Evolutionary conservation across 1,284 basidiomycete genomes (phyloP), one percentile per base, ranked within the genome.

Genomic region (Sanghuangporus sanghuang): DNA sequence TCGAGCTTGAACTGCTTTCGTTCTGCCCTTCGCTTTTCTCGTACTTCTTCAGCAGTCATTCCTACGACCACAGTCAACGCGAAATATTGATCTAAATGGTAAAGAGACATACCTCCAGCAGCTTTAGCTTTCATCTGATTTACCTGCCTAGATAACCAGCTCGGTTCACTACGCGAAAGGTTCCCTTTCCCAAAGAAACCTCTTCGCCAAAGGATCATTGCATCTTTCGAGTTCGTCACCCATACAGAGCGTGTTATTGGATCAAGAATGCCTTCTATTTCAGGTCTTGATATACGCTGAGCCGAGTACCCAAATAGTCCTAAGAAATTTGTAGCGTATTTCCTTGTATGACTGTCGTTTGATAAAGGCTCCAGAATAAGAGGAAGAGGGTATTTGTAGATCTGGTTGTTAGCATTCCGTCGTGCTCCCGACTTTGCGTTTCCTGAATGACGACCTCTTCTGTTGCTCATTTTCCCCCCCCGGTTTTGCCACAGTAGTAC

Each of bases 181-280:
- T 90, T 90, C 1, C 97, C 97, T 74, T 99, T 99, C 21, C 97
- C 96, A 73, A 98, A 99, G 79, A 98, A 98, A 0, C 97, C 96
- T 64, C 91, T 79, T 52, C 85, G 80, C 92, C 97, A 99, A 32
- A 99, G 80, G 1, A 89, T 76, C 68, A 79, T 79, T 42, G 85
- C 84, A 71, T 93, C 85, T 23, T 75, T 78, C 27, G 78, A 72
- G 64, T 87, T 82, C 0, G 80, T 76, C 1, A 96, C 81, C 92
- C 93, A 96, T 8, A 96, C 90, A 0, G 89, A 91, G 38, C 84
- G 84, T 16, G 93, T 93, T 1, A 81, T 71, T 1, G 81, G 73
- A 71, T 96, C 95, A 65, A 90, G 87, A 4, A 85, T 70, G 3
- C 91, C 93, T 71, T 84, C 80, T 68, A 85, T 85, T 61, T 85